These are phyloP conservation scores for Apiotrichum laibachii DNA, from an alignment of 1,284 basidiomycete genomes.

Conservation along the genomic window DNA sequence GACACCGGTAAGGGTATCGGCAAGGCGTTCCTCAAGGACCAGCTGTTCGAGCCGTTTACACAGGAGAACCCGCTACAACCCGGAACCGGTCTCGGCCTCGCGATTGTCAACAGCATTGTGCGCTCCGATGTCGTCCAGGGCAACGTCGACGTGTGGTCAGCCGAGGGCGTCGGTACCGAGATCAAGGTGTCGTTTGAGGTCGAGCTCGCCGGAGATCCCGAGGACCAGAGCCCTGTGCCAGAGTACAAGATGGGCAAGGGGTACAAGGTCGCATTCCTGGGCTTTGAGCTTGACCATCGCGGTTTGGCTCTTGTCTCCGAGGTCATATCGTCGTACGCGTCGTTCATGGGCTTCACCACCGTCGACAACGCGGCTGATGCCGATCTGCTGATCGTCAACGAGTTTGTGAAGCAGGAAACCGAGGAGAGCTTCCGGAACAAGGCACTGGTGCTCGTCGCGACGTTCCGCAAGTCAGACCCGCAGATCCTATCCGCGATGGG, in stretches of 20 bases:
- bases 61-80: constrained; percentile 69
- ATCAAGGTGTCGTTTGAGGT: constrained; percentile 83
- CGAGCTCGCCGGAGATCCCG: constrained; percentile 62
- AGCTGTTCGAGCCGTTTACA: constrained; percentile 95
- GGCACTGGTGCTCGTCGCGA: constrained; percentile 55
- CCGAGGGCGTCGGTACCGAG: constrained; percentile 85
- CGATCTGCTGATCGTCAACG: constrained; percentile 79
- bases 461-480: background rate
- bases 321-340: constrained; percentile 66
- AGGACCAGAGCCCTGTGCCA: background rate
- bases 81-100: constrained; percentile 89
- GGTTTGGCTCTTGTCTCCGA: constrained; percentile 67
- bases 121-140: constrained; percentile 81
- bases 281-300: constrained; percentile 65
- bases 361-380: constrained; percentile 54
- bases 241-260: constrained; percentile 48
- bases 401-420: constrained; percentile 63
- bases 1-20: constrained; percentile 96
- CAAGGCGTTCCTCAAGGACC: constrained; percentile 84
- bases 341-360: constrained; percentile 74
- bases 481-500: constrained; percentile 49
- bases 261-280: constrained; percentile 66
- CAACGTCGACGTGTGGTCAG: constrained; percentile 58
- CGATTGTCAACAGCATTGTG: constrained; percentile 86
- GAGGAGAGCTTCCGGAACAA: constrained; percentile 54